phyloP scores from a whole-genome alignment of 2,329 filamentous ascomycete species.

The Aspergillus sp. region DNA sequence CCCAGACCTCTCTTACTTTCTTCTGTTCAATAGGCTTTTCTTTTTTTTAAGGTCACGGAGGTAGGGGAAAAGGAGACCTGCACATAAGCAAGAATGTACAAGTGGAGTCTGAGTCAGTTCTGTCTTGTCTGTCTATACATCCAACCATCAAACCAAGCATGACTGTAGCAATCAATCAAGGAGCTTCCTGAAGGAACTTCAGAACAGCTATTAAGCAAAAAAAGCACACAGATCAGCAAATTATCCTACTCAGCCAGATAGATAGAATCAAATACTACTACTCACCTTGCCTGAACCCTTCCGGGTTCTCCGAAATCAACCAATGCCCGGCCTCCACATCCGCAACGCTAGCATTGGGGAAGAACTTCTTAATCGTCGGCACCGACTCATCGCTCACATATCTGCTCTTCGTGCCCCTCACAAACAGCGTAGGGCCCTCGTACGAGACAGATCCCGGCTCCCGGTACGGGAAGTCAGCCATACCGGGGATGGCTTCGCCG shows the following conservation, averaged over 20 bases:
- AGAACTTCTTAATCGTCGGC: constrained; percentile 45
- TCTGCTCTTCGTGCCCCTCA: constrained; percentile 51
- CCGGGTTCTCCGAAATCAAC: constrained; percentile 49
- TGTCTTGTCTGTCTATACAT: not conserved
- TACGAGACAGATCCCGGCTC: constrained; percentile 69
- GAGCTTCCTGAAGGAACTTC: constrained; percentile 32
- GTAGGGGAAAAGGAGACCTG: not conserved
- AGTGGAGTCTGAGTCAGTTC: not conserved
- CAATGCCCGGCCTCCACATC: constrained; percentile 48
- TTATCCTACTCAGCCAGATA: not conserved
- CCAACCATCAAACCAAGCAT: no score
- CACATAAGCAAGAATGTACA: not conserved
- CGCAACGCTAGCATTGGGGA: constrained; percentile 42
- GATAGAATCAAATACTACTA: not conserved
- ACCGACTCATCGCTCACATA: constrained; percentile 45
- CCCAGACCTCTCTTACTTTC: no score
- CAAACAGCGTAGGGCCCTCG: constrained; percentile 75
- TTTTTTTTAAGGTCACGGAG: not conserved
- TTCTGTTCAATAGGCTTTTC: not conserved
- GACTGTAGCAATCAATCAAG: constrained; percentile 10
- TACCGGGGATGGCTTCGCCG: constrained; percentile 65
- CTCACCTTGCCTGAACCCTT: constrained; percentile 44
- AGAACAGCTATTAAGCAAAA: constrained; percentile 31
- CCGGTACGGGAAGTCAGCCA: constrained; percentile 88
- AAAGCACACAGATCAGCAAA: not conserved